These are phyloP conservation scores for Ceratobasidium sp. DNA, from an alignment of 1,284 basidiomycete genomes.

Conservation along the genomic window DNA sequence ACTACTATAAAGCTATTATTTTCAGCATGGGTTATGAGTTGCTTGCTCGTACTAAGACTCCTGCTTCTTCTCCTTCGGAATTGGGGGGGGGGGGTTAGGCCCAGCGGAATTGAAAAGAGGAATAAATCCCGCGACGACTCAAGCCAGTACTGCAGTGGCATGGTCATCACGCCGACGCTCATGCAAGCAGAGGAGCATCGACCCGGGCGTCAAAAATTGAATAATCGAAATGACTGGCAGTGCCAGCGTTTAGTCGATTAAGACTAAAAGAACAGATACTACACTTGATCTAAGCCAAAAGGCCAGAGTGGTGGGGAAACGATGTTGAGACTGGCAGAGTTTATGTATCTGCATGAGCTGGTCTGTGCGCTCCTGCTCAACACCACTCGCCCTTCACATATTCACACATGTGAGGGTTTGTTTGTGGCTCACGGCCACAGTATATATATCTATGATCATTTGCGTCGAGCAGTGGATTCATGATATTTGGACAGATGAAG, in stretches of 20 bases:
- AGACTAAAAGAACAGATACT: slow-evolving; percentile 84
- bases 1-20: too few relatives aligned
- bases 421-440: too few relatives aligned
- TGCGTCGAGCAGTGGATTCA: too few relatives aligned
- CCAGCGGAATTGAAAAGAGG: slow-evolving; percentile 11
- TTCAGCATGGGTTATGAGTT: too few relatives aligned
- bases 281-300: slow-evolving; percentile 97
- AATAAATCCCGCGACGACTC: slow-evolving; percentile 41
- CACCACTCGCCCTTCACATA: too few relatives aligned
- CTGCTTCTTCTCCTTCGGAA: too few relatives aligned
- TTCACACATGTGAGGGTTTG: too few relatives aligned
- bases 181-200: slow-evolving; percentile 40
- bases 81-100: slow-evolving; percentile 29
- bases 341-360: slow-evolving; percentile 29
- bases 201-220: slow-evolving; percentile 38
- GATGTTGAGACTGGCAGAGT: background rate
- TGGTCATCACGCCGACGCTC: slow-evolving; percentile 42
- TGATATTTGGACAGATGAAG: too few relatives aligned
- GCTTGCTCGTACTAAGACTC: too few relatives aligned
- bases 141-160: slow-evolving; percentile 43
- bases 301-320: slow-evolving; percentile 82
- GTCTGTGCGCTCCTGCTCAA: slow-evolving; percentile 32
- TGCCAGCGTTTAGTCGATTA: slow-evolving; percentile 38
- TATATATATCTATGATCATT: too few relatives aligned
- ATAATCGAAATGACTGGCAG: slow-evolving; percentile 31